phyloP scores from a whole-genome alignment of 2,329 filamentous ascomycete species.

The Ophidiomyces ophidiicola region DNA sequence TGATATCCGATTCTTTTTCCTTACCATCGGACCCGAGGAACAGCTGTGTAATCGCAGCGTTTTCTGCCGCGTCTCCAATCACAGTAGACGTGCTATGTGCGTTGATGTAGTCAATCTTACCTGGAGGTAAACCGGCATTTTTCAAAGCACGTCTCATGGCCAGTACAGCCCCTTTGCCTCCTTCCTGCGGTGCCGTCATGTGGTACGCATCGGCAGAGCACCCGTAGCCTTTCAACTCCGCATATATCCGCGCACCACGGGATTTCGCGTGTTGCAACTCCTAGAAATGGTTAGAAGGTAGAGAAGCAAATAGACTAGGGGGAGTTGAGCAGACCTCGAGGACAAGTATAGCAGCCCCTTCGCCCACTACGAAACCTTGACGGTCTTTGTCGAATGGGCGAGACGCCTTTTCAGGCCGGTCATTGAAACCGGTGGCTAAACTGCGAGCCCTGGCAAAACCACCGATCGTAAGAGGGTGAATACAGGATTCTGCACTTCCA shows the following conservation, averaged over 20 bases:
- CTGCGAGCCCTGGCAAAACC: slow-evolving; percentile 84
- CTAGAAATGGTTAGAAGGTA: slow-evolving; percentile 23
- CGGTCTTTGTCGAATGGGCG: slow-evolving; percentile 74
- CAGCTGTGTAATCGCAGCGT: slow-evolving; percentile 63
- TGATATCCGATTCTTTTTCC: slow-evolving; percentile 50
- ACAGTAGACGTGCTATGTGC: slow-evolving; percentile 84
- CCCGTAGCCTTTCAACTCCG: slow-evolving; percentile 79
- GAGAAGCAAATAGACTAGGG: neutral
- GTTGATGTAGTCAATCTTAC: slow-evolving; percentile 77
- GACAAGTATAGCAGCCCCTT: slow-evolving; percentile 77
- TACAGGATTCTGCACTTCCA: slow-evolving; percentile 89
- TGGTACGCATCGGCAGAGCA: slow-evolving; percentile 84
- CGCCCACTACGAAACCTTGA: slow-evolving; percentile 80
- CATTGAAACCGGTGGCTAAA: slow-evolving; percentile 68
- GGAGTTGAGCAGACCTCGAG: slow-evolving; percentile 53
- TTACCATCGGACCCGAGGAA: slow-evolving; percentile 63
- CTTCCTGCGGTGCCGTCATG: slow-evolving; percentile 76
- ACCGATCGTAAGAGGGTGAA: slow-evolving; percentile 84
- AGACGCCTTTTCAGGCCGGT: slow-evolving; percentile 57
- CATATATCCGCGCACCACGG: slow-evolving; percentile 71
- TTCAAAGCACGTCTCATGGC: slow-evolving; percentile 77
- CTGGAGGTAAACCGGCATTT: slow-evolving; percentile 56
- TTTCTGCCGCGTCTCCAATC: slow-evolving; percentile 81
- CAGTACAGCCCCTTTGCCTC: slow-evolving; percentile 67
- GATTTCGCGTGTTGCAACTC: slow-evolving; percentile 76